Conservation (phyloP, 306 rosid genomes). For the Vigna radiata region DNA sequence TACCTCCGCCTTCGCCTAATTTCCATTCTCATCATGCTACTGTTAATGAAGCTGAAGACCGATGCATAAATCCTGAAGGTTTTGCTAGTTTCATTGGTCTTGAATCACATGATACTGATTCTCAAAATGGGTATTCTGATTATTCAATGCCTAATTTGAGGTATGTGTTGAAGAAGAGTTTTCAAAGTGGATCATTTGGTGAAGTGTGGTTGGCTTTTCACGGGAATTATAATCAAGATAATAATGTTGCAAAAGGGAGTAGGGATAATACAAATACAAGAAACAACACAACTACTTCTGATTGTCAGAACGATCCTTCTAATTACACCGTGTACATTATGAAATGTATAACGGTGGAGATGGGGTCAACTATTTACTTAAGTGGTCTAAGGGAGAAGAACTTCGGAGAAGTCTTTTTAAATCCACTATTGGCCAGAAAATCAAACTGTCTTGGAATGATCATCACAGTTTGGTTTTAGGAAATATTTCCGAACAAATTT, state of each 20-base stretch:
- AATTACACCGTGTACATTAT: too few species aligned
- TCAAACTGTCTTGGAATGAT: slow-evolving; percentile 56
- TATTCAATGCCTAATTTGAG: slow-evolving; percentile 37
- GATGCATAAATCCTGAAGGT: too few species aligned
- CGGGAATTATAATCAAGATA: slow-evolving; percentile 75
- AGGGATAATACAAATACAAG: slow-evolving; percentile 48
- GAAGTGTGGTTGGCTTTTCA: slow-evolving; percentile 98
- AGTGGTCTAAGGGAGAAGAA: slow-evolving; percentile 94
- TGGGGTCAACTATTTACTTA: slow-evolving; percentile 84
- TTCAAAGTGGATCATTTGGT: slow-evolving; percentile 98
- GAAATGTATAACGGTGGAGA: slow-evolving; percentile 64
- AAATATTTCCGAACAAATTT: slow-evolving; percentile 52
- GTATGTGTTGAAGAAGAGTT: slow-evolving; percentile 81
- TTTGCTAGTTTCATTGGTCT: too few species aligned
- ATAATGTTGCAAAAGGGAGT: slow-evolving; percentile 51
- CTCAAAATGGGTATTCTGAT: too few species aligned
- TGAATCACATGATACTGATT: too few species aligned
- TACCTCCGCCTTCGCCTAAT: too few species aligned
- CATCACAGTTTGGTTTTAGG: slow-evolving; percentile 53
- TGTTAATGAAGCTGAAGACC: too few species aligned
- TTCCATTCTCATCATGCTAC: too few species aligned
- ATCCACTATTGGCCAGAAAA: slow-evolving; percentile 56
- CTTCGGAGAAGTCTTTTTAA: slow-evolving; percentile 85
- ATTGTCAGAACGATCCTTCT: too few species aligned
- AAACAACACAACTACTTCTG: slow-evolving; percentile 43